Base-by-base conservation (phyloP, 495 filamentous ascomycete species). In the Penicillium pulvis region DNA sequence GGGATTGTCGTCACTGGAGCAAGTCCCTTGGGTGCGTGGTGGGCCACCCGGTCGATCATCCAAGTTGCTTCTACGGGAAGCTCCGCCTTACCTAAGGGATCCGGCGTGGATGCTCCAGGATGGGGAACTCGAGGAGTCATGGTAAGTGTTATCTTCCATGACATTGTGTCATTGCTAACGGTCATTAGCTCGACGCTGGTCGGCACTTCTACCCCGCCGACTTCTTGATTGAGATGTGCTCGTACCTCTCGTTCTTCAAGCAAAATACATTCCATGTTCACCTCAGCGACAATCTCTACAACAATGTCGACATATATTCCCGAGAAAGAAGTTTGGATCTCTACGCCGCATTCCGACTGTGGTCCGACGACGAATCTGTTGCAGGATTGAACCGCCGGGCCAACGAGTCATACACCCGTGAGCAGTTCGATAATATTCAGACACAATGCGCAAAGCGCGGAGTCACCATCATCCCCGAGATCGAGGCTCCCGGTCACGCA, bases 191-290 rank as follows among this genome's bases (percentile, higher is more conserved):
- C 9, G 81, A 82, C 62, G 78, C 60, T 35, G 81, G 68, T 9
- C 72, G 81, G 17, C 75, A 81, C 58, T 83, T 76, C 52, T 81
- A 82, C 55, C 78, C 79, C 7, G 70, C 77, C 4, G 71, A 79
- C 56, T 83, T 83, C 53, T 51, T 83, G n/a, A 61, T 70, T 23
- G 78, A 82, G 51, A 69, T 82, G 62, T 82, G 81, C 65, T 71
- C 77, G 11, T 82, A 81, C 51, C 68, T 81, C 57, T 81, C 77
- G 33, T 81, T 77, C 59, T 83, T 81, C 71, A 83, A 83, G 60
- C 79, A 82, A 55, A 82, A 82, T 59, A 76, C 67, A 3, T 79
- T 83, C 56, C 81, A 83, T 46, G 11, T 82, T 3, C 81, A 83
- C 59, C 68, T 82, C 1, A 81, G 78, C 63, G 80, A 83, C 57